Evolutionary conservation across 306 rosid genomes (phyloP).

Genomic region (Sicyos baderoa): DNA sequence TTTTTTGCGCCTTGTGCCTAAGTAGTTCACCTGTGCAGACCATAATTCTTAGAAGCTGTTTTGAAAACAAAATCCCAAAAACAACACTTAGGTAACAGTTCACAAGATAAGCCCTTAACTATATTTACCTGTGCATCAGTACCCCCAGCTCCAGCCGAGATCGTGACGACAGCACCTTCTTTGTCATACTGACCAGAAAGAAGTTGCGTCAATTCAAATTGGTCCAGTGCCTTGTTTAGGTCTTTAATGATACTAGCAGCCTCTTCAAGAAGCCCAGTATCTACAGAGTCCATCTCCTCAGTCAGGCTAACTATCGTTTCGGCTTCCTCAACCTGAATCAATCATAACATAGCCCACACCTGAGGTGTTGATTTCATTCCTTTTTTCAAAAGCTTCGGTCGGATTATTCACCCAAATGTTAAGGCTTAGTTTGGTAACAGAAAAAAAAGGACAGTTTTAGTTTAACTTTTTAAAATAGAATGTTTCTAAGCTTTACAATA

Average conservation of each 20-base stretch:
- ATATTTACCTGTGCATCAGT: conserved; percentile 93
- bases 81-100: neutral
- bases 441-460: neutral
- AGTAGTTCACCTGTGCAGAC: too few relatives aligned
- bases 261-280: conserved; percentile 73
- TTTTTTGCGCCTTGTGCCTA: too few relatives aligned
- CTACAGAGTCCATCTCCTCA: conserved; percentile 82
- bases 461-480: neutral
- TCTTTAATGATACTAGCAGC: conserved; percentile 69
- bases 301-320: conserved; percentile 79
- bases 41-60: neutral
- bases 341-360: conserved; percentile 9
- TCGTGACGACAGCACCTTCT: conserved; percentile 78
- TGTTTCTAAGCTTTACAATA: neutral
- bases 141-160: conserved; percentile 98
- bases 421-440: neutral
- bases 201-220: conserved; percentile 81
- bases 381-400: neutral
- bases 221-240: conserved; percentile 70
- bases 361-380: neutral
- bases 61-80: neutral
- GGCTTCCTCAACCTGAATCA: conserved; percentile 82
- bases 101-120: conserved; percentile 4
- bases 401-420: neutral
- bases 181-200: conserved; percentile 92